These are phyloP conservation scores for Aspergillus egyptiacus DNA, from an alignment of 495 filamentous ascomycete genomes.

Conservation along the genomic window DNA sequence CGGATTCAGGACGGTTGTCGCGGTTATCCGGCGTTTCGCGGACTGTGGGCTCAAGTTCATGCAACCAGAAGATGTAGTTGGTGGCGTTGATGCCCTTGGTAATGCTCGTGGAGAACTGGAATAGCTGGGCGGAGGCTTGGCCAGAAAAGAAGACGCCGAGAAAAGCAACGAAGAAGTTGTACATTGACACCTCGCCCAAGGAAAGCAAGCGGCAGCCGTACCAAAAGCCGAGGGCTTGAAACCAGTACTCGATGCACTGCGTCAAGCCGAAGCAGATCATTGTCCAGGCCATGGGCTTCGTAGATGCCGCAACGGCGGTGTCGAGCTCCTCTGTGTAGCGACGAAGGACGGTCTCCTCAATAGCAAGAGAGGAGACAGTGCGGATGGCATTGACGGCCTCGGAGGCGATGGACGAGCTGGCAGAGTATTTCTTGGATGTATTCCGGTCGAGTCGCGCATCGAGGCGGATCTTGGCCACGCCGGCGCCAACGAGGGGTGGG, in stretches of 20 bases:
- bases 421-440: constrained; percentile 33
- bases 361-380: constrained; percentile 80
- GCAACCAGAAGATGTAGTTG: constrained; percentile 43
- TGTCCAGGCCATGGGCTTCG: constrained; percentile 37
- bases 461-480: constrained; percentile 68
- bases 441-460: constrained; percentile 72
- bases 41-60: constrained; percentile 60
- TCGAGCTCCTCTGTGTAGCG: constrained; percentile 53
- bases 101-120: constrained; percentile 26
- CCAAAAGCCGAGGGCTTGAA: constrained; percentile 50
- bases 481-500: constrained; percentile 22
- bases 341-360: constrained; percentile 70
- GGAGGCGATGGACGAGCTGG: constrained; percentile 69
- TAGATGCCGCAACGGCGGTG: constrained; percentile 8
- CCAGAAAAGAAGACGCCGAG: constrained; percentile 51
- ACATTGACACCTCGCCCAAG: constrained; percentile 35
- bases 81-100: constrained; percentile 3
- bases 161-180: constrained; percentile 49
- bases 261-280: constrained; percentile 36
- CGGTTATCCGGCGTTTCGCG: constrained; percentile 81
- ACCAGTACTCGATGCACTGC: constrained; percentile 38
- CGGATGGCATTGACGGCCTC: constrained; percentile 87
- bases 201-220: constrained; percentile 22
- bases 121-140: constrained; percentile 43
- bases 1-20: constrained; percentile 54